Evolutionary conservation across 768 basidiomycete species (phyloP), one percentile per base, ranked within the genome.

Genomic region (Termitomyces heimii): DNA sequence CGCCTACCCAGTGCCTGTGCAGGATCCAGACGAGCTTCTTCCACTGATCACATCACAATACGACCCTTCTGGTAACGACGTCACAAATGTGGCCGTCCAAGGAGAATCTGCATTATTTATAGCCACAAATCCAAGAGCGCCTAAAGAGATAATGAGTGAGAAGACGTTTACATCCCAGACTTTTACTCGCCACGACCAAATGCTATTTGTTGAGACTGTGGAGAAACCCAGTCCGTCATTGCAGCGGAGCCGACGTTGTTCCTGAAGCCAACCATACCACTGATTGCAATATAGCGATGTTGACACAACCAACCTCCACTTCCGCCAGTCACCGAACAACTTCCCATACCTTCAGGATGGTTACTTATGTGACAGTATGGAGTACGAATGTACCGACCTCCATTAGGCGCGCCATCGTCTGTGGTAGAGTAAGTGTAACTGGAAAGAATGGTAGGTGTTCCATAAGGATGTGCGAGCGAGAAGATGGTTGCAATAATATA

Each of bases 11-110:
- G 70, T 57, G 0, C 84, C 85, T 0, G 79, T 75, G 66, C 87
- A 89, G 1, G 62, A 54, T 1, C 78, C 78, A 1, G 57, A 60
- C 0, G 67, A 67, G 29, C 67, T 72, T 32, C 62, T 66, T 10
- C 85, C 85, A 49, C 74, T 77, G 34, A 86, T 73, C 20, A 87
- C 82, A 66, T 89, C 82, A 68, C 87, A 88, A 62, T 88, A 88
- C 4, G 69, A 66, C 0, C 84, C 86, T 24, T 69, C 77, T 0
- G 85, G 77, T 9, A 88, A 69, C 0, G 80, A 77, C 0, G 86
- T 88, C 18, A 69, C 65, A 66, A 88, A 87, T 0, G 79, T 80
- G 0, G 76, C 53, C 8, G 60, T 80, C 86, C 87, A 88, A 0
- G 69, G 62, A 5, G 73, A 71, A 57, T 85, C 82, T 4, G 68